These are phyloP conservation scores for Aspergillus ochraceus DNA, from an alignment of 2,329 filamentous ascomycete species.

Conservation along the genomic window DNA sequence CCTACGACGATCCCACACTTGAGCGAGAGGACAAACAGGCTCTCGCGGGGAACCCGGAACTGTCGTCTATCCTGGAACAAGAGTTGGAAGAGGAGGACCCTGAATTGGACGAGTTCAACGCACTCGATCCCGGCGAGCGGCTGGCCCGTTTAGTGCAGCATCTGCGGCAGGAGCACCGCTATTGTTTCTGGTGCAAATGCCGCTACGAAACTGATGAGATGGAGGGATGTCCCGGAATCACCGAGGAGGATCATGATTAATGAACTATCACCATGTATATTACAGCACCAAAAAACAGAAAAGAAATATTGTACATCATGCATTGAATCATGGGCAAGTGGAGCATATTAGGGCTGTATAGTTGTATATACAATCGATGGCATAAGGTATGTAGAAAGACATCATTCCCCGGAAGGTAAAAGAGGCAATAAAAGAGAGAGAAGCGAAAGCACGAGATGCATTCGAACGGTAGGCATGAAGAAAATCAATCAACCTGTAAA, in stretches of 20 bases:
- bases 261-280: background rate
- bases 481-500: background rate
- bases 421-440: background rate
- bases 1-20: conserved; percentile 67
- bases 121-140: conserved; percentile 64
- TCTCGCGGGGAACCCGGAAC: conserved; percentile 53
- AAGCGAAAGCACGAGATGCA: too few relatives aligned
- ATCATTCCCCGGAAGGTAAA: background rate
- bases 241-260: conserved; percentile 78
- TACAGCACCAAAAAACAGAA: background rate
- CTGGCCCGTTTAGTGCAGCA: conserved; percentile 66
- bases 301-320: background rate
- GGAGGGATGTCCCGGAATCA: conserved; percentile 85
- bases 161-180: conserved; percentile 69
- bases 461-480: background rate
- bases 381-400: background rate
- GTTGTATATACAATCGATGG: background rate
- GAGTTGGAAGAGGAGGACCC: conserved; percentile 70
- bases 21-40: conserved; percentile 72
- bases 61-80: conserved; percentile 46
- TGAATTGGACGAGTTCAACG: conserved; percentile 78
- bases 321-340: background rate
- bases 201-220: conserved; percentile 69
- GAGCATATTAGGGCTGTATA: background rate
- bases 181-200: conserved; percentile 97